phyloP scores from a whole-genome alignment of 192 early-diverging fungal species.

The Obelidium mucronatum region DNA sequence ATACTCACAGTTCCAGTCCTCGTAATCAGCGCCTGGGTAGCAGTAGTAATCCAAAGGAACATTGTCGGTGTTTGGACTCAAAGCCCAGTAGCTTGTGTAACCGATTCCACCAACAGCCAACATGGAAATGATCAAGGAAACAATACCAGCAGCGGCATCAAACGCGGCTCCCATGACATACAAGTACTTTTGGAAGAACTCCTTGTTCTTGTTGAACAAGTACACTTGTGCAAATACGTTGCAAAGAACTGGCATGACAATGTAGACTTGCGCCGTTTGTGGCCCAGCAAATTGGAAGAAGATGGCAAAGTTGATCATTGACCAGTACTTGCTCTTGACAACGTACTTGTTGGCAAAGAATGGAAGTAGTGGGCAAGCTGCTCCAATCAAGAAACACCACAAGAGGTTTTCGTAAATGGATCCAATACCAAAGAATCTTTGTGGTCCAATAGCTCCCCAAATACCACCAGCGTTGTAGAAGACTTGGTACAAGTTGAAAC shows the following conservation, averaged over 20 bases:
- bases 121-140: neutral
- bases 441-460: no score
- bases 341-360: no score
- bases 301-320: slow-evolving; percentile 28
- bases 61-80: slow-evolving; percentile 9
- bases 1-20: slow-evolving; percentile 3
- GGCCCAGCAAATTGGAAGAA: slow-evolving; percentile 7
- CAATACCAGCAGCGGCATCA: slow-evolving; percentile 50
- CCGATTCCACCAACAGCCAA: neutral
- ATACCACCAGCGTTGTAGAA: slow-evolving; percentile 67
- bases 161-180: slow-evolving; percentile 60
- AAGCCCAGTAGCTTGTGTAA: neutral
- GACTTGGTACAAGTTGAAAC: slow-evolving; percentile 38
- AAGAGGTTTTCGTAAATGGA: slow-evolving; percentile 39
- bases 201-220: slow-evolving; percentile 23
- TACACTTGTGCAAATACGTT: slow-evolving; percentile 8
- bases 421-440: no score
- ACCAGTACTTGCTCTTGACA: slow-evolving; percentile 22
- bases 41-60: no score
- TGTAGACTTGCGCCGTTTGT: slow-evolving; percentile 3
- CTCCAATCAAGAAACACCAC: slow-evolving; percentile 44
- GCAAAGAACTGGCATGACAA: slow-evolving; percentile 32
- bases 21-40: neutral
- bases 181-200: slow-evolving; percentile 8
- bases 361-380: no score